A percentile compares a stretch with the other conserved stretches of the same genome.
These are phyloP conservation scores for Annulohypoxylon stygium DNA, from an alignment of 495 filamentous ascomycete species.

Conservation along the genomic window DNA sequence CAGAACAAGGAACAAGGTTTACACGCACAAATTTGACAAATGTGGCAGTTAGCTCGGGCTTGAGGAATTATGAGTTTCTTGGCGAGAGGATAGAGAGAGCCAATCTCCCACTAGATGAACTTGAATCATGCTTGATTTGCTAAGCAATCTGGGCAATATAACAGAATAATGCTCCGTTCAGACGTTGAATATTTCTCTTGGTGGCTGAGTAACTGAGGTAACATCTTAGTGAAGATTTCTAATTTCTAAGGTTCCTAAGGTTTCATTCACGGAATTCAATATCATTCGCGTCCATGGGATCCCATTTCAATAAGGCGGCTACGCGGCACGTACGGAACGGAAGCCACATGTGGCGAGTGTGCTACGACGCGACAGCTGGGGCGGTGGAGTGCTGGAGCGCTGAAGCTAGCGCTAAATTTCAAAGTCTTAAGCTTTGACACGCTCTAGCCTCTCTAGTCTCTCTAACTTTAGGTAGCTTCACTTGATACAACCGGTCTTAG, in stretches of 20 bases:
- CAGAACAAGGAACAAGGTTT: not conserved
- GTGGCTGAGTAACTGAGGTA: constrained; percentile 20
- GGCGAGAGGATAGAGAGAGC: not conserved
- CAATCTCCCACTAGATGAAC: constrained; percentile 11
- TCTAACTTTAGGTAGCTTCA: constrained; percentile 9
- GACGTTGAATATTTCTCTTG: not conserved
- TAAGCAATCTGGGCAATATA: constrained; percentile 1
- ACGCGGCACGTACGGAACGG: not conserved
- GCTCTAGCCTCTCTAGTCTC: not conserved
- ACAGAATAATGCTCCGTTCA: constrained; percentile 1
- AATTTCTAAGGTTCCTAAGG: constrained; percentile 7
- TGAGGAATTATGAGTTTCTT: not conserved
- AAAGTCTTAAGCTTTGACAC: constrained; percentile 6
- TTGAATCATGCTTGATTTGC: constrained; percentile 1
- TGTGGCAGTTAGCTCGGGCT: not conserved
- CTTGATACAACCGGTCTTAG: constrained; percentile 35
- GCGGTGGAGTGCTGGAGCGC: not conserved
- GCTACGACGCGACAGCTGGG: not conserved
- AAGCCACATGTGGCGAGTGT: constrained; percentile 30
- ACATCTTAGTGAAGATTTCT: not conserved
- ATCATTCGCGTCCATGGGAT: not conserved
- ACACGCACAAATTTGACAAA: not conserved
- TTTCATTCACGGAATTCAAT: not conserved
- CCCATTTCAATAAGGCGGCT: not conserved
- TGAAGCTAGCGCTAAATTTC: not conserved